Evolutionary conservation across 1,284 basidiomycete genomes (phyloP).

Genomic region (Rhizopogon parksii): DNA sequence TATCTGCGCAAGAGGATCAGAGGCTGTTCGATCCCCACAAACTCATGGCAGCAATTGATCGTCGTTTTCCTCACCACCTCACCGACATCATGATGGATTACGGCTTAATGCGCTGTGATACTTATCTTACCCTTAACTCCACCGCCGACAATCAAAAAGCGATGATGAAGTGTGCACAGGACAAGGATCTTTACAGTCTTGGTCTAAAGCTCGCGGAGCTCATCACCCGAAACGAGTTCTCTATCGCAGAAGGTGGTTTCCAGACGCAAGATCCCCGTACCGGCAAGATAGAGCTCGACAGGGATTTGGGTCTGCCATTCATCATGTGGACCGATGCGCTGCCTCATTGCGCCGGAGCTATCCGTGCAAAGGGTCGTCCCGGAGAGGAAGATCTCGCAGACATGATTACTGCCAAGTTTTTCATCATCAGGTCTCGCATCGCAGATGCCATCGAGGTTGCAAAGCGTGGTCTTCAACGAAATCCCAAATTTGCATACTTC

Average conservation of each 20-base stretch:
- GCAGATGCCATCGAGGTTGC: conserved; percentile 39
- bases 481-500: conserved; percentile 49
- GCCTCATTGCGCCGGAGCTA: conserved; percentile 46
- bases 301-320: conserved; percentile 51
- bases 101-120: conserved; percentile 41
- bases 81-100: conserved; percentile 41
- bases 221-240: conserved; percentile 52
- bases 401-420: conserved; percentile 53
- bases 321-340: conserved; percentile 48
- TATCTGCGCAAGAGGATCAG: conserved; percentile 39
- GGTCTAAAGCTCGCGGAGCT: conserved; percentile 42
- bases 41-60: conserved; percentile 33
- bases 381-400: conserved; percentile 45
- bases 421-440: conserved; percentile 39
- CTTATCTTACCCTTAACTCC: conserved; percentile 34
- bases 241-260: conserved; percentile 49
- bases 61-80: conserved; percentile 42
- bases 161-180: conserved; percentile 41
- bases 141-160: conserved; percentile 41
- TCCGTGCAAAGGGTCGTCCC: conserved; percentile 35
- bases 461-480: conserved; percentile 40
- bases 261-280: conserved; percentile 37
- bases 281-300: conserved; percentile 30
- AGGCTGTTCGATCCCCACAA: conserved; percentile 37
- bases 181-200: conserved; percentile 44